A percentile compares a stretch with the other conserved stretches of the same genome.
phyloP scores from a whole-genome alignment of 169 alveolate species.

The Plasmodium inui region DNA sequence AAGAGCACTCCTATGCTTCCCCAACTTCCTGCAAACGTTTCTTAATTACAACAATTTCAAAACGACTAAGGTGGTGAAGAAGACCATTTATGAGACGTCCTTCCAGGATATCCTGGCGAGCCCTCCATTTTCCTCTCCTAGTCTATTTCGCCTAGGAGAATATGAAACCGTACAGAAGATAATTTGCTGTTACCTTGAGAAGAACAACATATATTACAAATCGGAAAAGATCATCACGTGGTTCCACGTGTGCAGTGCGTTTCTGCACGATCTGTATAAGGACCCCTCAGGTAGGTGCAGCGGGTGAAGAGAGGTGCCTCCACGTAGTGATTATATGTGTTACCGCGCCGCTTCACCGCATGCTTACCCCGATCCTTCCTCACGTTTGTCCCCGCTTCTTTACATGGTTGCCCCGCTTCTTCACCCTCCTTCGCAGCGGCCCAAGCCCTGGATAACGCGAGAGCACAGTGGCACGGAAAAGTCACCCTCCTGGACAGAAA shows the following conservation, averaged over 20 bases:
- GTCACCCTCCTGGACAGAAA: slow-evolving; percentile 30
- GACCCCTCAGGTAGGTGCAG: slow-evolving; percentile 7
- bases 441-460: slow-evolving; percentile 13
- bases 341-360: neutral
- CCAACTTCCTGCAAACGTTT: slow-evolving; percentile 19
- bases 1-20: slow-evolving; percentile 47
- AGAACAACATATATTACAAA: slow-evolving; percentile 44
- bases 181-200: slow-evolving; percentile 19
- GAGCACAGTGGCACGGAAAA: neutral
- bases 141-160: neutral
- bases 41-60: slow-evolving; percentile 41
- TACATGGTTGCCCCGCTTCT: neutral
- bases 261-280: slow-evolving; percentile 29
- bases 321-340: neutral
- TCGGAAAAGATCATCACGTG: slow-evolving; percentile 59
- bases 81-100: slow-evolving; percentile 24
- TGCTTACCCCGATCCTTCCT: too few relatives aligned
- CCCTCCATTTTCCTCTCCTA: slow-evolving; percentile 35
- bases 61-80: slow-evolving; percentile 38
- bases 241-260: slow-evolving; percentile 67
- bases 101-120: slow-evolving; percentile 23
- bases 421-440: neutral
- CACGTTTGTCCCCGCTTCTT: neutral
- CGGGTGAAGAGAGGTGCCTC: neutral
- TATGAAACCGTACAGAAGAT: slow-evolving; percentile 42